Evolutionary conservation across 345 rosid genomes (phyloP).

Genomic region (Trapa bicornis): DNA sequence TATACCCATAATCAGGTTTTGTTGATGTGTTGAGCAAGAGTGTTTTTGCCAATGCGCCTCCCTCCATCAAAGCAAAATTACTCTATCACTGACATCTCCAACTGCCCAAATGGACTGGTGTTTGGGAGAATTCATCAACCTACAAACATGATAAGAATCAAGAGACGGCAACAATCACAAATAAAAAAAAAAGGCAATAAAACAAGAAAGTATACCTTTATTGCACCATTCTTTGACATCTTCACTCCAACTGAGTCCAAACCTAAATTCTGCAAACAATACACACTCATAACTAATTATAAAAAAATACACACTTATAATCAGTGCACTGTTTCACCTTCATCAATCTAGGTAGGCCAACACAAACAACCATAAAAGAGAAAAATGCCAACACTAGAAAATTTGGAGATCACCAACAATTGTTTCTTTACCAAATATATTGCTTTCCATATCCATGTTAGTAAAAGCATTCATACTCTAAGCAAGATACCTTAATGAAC

Average conservation of each 20-base stretch:
- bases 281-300: neutral
- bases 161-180: constrained; percentile 1
- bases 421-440: neutral
- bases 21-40: constrained; percentile 64
- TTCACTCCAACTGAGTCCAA: constrained; percentile 70
- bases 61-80: constrained; percentile 96
- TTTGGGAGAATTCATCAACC: constrained; percentile 85
- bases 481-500: neutral
- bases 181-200: neutral
- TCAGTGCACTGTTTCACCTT: neutral
- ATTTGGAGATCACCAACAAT: neutral
- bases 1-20: constrained; percentile 78
- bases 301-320: neutral
- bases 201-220: constrained; percentile 44
- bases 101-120: constrained; percentile 95
- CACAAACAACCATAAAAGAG: neutral
- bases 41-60: constrained; percentile 88
- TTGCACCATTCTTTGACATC: constrained; percentile 67
- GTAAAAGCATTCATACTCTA: neutral
- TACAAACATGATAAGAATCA: constrained; percentile 16
- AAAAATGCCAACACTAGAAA: neutral
- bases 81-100: constrained; percentile 87
- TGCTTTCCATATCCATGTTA: neutral
- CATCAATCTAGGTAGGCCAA: neutral
- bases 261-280: constrained; percentile 63